Evolutionary conservation across 441 rosid genomes (phyloP).

Genomic region (Viola pubescens): DNA sequence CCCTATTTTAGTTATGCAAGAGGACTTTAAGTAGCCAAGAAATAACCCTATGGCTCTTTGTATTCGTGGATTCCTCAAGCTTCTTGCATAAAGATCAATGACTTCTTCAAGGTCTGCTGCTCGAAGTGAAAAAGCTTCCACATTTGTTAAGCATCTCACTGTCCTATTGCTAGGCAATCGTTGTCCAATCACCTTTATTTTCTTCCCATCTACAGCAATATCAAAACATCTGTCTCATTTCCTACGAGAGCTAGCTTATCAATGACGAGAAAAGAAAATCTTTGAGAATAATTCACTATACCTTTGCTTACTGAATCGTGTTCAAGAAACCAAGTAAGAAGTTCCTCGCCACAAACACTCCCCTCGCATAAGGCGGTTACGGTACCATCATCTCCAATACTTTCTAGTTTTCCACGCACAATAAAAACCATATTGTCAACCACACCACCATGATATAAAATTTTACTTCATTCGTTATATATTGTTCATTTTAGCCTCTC

Average conservation of each 20-base stretch:
- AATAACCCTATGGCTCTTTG: slow-evolving; percentile 71
- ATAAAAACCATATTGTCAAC: slow-evolving; percentile 78
- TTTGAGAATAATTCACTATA: slow-evolving; percentile 8
- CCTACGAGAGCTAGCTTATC: too few relatives aligned
- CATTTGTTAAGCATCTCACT: slow-evolving; percentile 61
- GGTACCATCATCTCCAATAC: slow-evolving; percentile 53
- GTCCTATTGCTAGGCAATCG: slow-evolving; percentile 47
- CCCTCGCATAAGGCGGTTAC: slow-evolving; percentile 44
- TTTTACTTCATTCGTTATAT: slow-evolving; percentile 51
- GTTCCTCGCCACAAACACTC: slow-evolving; percentile 81
- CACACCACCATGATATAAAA: slow-evolving; percentile 44
- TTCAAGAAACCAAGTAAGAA: slow-evolving; percentile 80
- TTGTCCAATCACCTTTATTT: slow-evolving; percentile 36
- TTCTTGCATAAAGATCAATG: slow-evolving; percentile 53
- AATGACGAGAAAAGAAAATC: not conserved
- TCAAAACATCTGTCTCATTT: not conserved
- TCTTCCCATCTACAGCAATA: slow-evolving; percentile 44
- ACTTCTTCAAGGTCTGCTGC: slow-evolving; percentile 83
- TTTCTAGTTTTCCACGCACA: slow-evolving; percentile 70
- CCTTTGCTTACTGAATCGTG: slow-evolving; percentile 58
- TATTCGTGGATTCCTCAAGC: slow-evolving; percentile 52
- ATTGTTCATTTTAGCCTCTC: slow-evolving; percentile 67
- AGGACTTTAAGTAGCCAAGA: not conserved
- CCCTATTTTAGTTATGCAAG: not conserved
- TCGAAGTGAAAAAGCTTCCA: slow-evolving; percentile 78